phyloP scores from a whole-genome alignment of 73 alveolate species.

The Paramecium sexaurelia region DNA sequence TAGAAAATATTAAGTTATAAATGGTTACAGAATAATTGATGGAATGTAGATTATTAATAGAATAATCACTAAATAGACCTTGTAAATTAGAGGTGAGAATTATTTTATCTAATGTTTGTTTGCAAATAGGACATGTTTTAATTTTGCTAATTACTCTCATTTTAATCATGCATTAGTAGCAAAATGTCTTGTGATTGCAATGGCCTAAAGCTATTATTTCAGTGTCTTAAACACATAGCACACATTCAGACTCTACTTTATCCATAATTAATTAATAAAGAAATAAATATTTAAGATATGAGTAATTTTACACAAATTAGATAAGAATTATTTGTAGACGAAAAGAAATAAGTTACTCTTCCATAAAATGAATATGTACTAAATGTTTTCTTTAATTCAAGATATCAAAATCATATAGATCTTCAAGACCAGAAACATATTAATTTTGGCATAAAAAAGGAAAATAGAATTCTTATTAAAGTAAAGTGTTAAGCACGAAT shows the following conservation, averaged over 20 bases:
- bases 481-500: neutral
- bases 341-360: neutral
- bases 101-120: neutral
- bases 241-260: neutral
- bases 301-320: neutral
- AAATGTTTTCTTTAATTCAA: neutral
- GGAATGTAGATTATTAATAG: neutral
- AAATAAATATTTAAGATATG: neutral
- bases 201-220: constrained; percentile 22
- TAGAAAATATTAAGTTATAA: neutral
- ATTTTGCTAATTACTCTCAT: constrained; percentile 33
- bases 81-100: constrained; percentile 20
- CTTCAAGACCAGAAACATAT: neutral
- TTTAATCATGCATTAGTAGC: constrained; percentile 37
- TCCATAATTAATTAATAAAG: neutral
- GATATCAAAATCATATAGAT: neutral
- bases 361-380: neutral
- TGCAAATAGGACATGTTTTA: constrained; percentile 52
- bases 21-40: neutral
- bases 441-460: constrained; percentile 28
- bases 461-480: neutral
- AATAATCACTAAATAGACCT: constrained; percentile 19
- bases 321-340: neutral
- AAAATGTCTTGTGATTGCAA: constrained; percentile 36
- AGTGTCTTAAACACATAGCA: constrained; percentile 6